These are phyloP conservation scores for Fusarium brevicatenulatum DNA, from an alignment of 2,329 filamentous ascomycete species.

Conservation along the genomic window DNA sequence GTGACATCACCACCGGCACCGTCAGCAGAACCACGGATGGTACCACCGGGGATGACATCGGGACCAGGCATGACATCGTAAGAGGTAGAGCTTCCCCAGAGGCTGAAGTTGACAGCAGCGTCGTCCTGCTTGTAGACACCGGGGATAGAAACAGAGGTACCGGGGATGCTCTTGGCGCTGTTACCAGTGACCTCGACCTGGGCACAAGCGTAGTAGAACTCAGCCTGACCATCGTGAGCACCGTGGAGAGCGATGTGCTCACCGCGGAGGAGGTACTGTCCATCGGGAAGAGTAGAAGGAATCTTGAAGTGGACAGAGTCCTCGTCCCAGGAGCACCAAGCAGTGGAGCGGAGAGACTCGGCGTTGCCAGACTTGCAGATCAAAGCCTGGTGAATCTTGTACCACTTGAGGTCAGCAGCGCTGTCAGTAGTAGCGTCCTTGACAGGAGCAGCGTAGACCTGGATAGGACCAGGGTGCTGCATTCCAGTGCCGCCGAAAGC, in stretches of 20 bases:
- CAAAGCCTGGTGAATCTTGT: constrained; percentile 21
- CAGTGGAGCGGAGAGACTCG: constrained; percentile 11
- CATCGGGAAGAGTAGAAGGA: constrained; percentile 10
- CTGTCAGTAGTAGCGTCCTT: not conserved
- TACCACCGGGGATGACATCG: constrained; percentile 17
- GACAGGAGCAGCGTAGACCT: constrained; percentile 16
- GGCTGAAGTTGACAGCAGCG: constrained; percentile 14
- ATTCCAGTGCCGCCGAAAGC: constrained; percentile 16
- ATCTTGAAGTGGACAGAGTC: constrained; percentile 24
- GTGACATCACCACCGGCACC: constrained; percentile 2
- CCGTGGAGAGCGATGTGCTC: constrained; percentile 37
- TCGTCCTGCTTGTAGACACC: constrained; percentile 24
- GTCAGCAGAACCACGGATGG: constrained; percentile 13
- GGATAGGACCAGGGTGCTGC: constrained; percentile 15
- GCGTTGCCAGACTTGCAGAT: constrained; percentile 10
- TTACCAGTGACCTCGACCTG: constrained; percentile 30
- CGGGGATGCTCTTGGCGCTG: constrained; percentile 7
- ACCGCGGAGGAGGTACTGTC: constrained; percentile 31
- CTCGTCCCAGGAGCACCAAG: constrained; percentile 17
- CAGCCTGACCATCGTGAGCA: constrained; percentile 28
- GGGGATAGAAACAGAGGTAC: constrained; percentile 14
- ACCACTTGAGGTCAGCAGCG: constrained; percentile 1
- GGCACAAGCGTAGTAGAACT: constrained; percentile 37
- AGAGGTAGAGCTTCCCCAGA: constrained; percentile 10
- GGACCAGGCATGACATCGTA: constrained; percentile 12